These are phyloP conservation scores for Globisporangium spinosum DNA, from an alignment of 352 stramenopile species.

Conservation along the genomic window DNA sequence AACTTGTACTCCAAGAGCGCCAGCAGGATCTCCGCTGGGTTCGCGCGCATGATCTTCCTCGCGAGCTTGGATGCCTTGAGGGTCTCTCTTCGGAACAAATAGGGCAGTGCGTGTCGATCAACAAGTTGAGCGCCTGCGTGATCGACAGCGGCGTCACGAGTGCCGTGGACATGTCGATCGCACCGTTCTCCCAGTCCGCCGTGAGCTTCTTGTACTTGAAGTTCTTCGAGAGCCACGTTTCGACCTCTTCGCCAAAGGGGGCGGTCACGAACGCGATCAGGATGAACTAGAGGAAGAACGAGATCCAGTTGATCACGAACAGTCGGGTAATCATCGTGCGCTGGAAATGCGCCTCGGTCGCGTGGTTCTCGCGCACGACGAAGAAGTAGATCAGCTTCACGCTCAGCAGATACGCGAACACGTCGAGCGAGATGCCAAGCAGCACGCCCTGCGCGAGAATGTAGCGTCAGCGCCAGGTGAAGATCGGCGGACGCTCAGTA, in stretches of 20 bases:
- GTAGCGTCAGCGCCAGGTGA: slow-evolving; percentile 76
- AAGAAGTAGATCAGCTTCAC: slow-evolving; percentile 84
- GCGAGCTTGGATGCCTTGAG: slow-evolving; percentile 71
- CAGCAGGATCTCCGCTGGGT: slow-evolving; percentile 76
- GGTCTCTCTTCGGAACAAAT: slow-evolving; percentile 58
- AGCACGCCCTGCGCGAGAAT: slow-evolving; percentile 82
- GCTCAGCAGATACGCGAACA: slow-evolving; percentile 81
- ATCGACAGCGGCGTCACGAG: slow-evolving; percentile 83
- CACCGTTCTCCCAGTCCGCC: slow-evolving; percentile 75
- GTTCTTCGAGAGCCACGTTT: slow-evolving; percentile 75
- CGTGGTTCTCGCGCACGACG: slow-evolving; percentile 80
- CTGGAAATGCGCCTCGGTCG: slow-evolving; percentile 76
- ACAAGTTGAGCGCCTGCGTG: slow-evolving; percentile 78
- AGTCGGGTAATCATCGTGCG: slow-evolving; percentile 83
- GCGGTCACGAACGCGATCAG: slow-evolving; percentile 87
- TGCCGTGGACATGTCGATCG: slow-evolving; percentile 87
- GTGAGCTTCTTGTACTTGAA: slow-evolving; percentile 81
- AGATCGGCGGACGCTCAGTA: slow-evolving; percentile 64
- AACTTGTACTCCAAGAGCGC: slow-evolving; percentile 81
- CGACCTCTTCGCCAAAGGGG: slow-evolving; percentile 74
- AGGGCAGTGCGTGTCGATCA: slow-evolving; percentile 79
- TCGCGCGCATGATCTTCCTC: slow-evolving; percentile 78
- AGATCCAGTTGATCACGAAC: slow-evolving; percentile 89
- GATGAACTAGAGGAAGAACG: slow-evolving; percentile 89
- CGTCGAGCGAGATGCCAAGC: slow-evolving; percentile 77